Evolutionary conservation across 1,139 yeast species (phyloP), one percentile per base, ranked within the genome.

Genomic region (Debaryomyces coudertii): DNA sequence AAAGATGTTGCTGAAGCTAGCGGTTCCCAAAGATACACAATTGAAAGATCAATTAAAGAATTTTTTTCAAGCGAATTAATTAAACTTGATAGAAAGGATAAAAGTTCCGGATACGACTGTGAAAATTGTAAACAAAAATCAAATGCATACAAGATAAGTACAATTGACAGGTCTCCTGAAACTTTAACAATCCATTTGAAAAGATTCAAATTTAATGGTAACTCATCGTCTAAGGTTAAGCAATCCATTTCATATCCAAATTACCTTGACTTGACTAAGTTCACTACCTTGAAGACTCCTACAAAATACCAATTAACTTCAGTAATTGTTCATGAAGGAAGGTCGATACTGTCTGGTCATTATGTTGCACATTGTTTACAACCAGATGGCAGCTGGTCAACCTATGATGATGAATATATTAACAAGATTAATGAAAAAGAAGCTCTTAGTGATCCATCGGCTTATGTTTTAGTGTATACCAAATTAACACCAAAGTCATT

Each of bases 261-360:
- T 61, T 81, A 77, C 49, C 72, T 93, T 49, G 95, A 92, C 59
- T 69, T 93, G 49, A 71, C 90, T 0, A 79, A 79, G 47, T 92
- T 79, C 62, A 79, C 89, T 33, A 68, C 78, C 2, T 53, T 58
- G 15, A 62, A 66, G 52, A 53, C 63, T 1, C 82, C 86, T 1
- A 79, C 83, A 7, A 73, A 76, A 47, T 93, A 93, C 66, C 85
- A 85, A 61, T 76, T 93, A 51, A 76, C 82, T n/a, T 82, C 93
- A 15, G 97, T 92, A 16, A 87, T 92, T 50, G 92, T 90, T 14
- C 99, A 93, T 62, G 96, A 90, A 60, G 99, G 99, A 34, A 78
- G 98, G 51, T 87, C 96, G 1, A 83, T 92, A 11, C 84, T 92
- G 40, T 85, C 95, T 6, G 99, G 99, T 5, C 99, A 93, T 66